phyloP scores from a whole-genome alignment of 768 basidiomycete genomes.

The Tylopilus cervinicoccineus region DNA sequence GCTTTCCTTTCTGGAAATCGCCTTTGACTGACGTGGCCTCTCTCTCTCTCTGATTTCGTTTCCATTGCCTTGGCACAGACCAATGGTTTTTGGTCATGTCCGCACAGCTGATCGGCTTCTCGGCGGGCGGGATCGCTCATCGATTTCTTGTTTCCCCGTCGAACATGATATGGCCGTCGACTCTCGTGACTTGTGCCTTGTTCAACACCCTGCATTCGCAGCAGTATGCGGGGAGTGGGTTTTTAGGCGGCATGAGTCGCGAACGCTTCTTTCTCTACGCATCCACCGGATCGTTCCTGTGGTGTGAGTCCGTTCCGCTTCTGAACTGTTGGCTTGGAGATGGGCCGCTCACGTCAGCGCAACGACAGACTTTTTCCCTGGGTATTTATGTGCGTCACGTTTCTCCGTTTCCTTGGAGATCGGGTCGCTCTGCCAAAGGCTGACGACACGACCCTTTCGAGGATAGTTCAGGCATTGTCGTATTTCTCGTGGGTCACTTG shows the following conservation, averaged over 20 bases:
- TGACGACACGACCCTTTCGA: no score
- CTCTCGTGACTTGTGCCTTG: conserved; percentile 68
- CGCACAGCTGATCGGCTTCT: conserved; percentile 78
- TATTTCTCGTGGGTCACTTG: conserved; percentile 60
- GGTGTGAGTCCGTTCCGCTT: conserved; percentile 43
- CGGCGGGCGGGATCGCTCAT: conserved; percentile 69
- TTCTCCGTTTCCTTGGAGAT: not conserved
- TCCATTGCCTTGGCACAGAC: no score
- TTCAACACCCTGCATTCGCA: conserved; percentile 79
- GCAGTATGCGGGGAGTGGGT: conserved; percentile 60
- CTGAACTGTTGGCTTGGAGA: no score
- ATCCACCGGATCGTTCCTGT: conserved; percentile 52
- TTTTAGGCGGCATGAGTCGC: conserved; percentile 60
- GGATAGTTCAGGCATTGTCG: conserved; percentile 42
- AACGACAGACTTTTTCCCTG: conserved; percentile 40
- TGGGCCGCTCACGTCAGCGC: not conserved
- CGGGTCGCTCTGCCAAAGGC: conserved; percentile 18
- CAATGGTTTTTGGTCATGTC: conserved; percentile 80
- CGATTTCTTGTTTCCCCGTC: conserved; percentile 67
- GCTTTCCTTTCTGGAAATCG: not conserved
- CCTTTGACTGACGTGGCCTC: conserved; percentile 1
- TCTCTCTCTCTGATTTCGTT: not conserved
- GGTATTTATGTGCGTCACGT: conserved; percentile 41
- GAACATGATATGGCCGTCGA: conserved; percentile 69
- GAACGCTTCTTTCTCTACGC: conserved; percentile 74